phyloP scores from a whole-genome alignment of 805 yeast species.

The Starmerella tilneyi region DNA sequence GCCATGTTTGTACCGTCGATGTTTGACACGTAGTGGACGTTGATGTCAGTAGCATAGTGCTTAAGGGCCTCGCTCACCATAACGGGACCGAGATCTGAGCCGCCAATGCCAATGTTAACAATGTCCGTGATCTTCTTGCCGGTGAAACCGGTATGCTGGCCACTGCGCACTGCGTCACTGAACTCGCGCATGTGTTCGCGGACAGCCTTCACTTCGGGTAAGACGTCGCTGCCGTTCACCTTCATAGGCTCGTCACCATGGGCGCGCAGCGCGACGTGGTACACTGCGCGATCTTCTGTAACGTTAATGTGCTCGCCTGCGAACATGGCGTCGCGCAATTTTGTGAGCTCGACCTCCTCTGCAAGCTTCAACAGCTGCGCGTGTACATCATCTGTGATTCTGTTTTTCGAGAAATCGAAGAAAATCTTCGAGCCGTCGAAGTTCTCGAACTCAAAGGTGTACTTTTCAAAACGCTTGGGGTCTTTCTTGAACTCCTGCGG shows the following conservation, averaged over 20 bases:
- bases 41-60: conserved; percentile 63
- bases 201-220: conserved; percentile 84
- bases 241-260: conserved; percentile 71
- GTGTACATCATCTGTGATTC: conserved; percentile 76
- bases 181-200: conserved; percentile 95
- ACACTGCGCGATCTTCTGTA: conserved; percentile 90
- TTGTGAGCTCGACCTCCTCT: conserved; percentile 77
- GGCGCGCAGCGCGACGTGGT: conserved; percentile 94
- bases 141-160: conserved; percentile 93
- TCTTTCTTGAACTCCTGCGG: conserved; percentile 70
- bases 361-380: conserved; percentile 64
- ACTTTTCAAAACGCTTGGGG: conserved; percentile 62
- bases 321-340: conserved; percentile 82
- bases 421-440: conserved; percentile 79
- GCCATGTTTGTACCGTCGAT: conserved; percentile 97
- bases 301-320: conserved; percentile 86
- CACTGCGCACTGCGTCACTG: conserved; percentile 80
- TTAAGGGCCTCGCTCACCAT: conserved; percentile 98
- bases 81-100: conserved; percentile 97
- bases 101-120: conserved; percentile 98
- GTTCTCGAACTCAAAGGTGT: conserved; percentile 68
- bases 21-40: conserved; percentile 91
- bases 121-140: conserved; percentile 88
- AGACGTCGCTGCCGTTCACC: conserved; percentile 83
- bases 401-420: conserved; percentile 92